Evolutionary conservation across 179 eudicot genomes (phyloP).

Genomic region (Actinidia arguta): DNA sequence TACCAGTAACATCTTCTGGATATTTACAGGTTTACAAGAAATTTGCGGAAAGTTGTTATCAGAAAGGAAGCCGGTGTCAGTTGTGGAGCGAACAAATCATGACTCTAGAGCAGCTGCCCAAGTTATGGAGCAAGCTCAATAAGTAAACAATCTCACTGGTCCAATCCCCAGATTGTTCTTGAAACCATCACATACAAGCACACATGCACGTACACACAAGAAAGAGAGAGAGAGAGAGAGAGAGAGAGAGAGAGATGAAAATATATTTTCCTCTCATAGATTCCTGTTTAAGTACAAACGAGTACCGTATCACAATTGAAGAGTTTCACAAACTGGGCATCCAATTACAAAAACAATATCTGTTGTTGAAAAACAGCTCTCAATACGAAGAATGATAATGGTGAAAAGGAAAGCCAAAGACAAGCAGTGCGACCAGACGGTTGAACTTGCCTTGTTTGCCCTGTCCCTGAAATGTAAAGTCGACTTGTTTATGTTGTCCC

Average conservation of each 20-base stretch:
- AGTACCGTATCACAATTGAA: not conserved
- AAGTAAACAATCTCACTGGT: not conserved
- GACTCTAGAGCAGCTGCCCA: not conserved
- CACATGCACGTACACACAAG: not conserved
- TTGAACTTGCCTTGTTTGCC: too few species aligned
- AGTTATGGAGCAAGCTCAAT: not conserved
- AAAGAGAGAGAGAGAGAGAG: too few species aligned
- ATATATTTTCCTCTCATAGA: not conserved
- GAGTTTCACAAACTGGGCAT: not conserved
- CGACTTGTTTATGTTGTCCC: too few species aligned
- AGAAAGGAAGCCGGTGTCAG: too few species aligned
- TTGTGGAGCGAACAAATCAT: not conserved
- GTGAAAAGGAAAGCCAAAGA: not conserved
- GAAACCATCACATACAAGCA: too few species aligned
- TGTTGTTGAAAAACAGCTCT: not conserved
- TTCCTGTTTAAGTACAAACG: not conserved
- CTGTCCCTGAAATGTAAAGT: too few species aligned
- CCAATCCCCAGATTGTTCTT: too few species aligned
- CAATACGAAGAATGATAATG: not conserved
- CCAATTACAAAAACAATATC: not conserved
- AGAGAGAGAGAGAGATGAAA: not conserved
- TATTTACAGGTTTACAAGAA: too few species aligned
- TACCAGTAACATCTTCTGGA: too few species aligned
- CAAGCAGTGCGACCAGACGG: too few species aligned
- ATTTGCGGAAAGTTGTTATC: too few species aligned